Percentiles rank a stretch among this genome's conserved stretches.
Evolutionary conservation across 495 filamentous ascomycete genomes (phyloP).

Genomic region (Penicillium canariense): DNA sequence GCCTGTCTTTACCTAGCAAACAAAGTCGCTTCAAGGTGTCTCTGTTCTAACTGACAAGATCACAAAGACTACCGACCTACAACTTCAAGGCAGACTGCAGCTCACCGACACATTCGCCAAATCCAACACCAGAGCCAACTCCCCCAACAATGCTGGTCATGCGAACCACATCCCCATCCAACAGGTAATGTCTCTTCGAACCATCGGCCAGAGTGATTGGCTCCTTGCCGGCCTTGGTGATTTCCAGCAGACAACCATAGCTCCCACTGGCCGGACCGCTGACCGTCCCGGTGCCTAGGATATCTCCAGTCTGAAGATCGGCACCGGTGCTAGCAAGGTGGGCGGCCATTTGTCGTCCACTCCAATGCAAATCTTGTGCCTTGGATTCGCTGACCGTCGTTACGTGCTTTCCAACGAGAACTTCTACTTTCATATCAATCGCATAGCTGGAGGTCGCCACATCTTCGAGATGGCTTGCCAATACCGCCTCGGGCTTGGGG

Average conservation of each 20-base stretch:
- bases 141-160: conserved; percentile 60
- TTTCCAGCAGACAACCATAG: conserved; percentile 71
- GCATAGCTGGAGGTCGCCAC: conserved; percentile 58
- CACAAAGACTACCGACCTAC: background rate
- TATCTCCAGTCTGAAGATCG: conserved; percentile 68
- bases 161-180: conserved; percentile 74
- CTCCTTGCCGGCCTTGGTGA: conserved; percentile 61
- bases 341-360: conserved; percentile 81
- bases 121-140: conserved; percentile 56
- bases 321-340: conserved; percentile 80
- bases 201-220: conserved; percentile 57
- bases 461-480: conserved; percentile 65
- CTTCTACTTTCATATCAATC: conserved; percentile 64
- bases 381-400: conserved; percentile 60
- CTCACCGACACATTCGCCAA: conserved; percentile 63
- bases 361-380: conserved; percentile 69
- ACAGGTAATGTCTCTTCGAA: conserved; percentile 59
- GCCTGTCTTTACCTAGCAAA: background rate
- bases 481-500: conserved; percentile 51
- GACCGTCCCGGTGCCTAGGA: conserved; percentile 82
- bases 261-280: conserved; percentile 57
- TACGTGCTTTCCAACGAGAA: conserved; percentile 54
- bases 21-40: background rate
- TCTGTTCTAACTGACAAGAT: background rate
- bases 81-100: conserved; percentile 31